Evolutionary conservation across 441 rosid genomes (phyloP).

Genomic region (Arabidopsis lyrata): DNA sequence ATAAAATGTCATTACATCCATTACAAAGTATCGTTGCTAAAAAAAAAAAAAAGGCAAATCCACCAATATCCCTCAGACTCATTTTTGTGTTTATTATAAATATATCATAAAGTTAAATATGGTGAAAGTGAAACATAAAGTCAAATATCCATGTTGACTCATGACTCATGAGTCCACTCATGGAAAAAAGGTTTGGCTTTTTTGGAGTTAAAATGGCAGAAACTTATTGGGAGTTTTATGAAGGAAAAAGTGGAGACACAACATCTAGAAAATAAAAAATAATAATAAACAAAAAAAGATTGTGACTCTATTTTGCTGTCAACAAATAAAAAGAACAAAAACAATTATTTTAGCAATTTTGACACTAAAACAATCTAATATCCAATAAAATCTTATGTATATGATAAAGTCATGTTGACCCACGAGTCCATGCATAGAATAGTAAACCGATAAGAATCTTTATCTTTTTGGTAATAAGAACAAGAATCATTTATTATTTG

Average conservation of each 20-base stretch:
- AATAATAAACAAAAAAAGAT: background rate
- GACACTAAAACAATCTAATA: background rate
- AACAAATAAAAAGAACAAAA: background rate
- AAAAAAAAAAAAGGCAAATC: background rate
- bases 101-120: background rate
- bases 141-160: background rate
- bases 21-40: background rate
- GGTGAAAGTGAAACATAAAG: background rate
- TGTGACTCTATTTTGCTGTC: background rate
- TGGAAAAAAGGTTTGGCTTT: background rate
- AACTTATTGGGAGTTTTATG: background rate
- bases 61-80: background rate
- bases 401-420: slow-evolving; percentile 5
- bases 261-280: background rate
- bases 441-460: background rate
- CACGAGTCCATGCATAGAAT: background rate
- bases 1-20: background rate
- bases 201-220: slow-evolving; percentile 1
- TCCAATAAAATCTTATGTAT: background rate
- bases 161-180: background rate
- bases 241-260: background rate
- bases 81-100: background rate
- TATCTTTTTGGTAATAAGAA: background rate
- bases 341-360: no score
- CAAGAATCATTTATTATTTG: background rate